Evolutionary conservation across 345 rosid genomes (phyloP).

Genomic region (Salix dunnii): DNA sequence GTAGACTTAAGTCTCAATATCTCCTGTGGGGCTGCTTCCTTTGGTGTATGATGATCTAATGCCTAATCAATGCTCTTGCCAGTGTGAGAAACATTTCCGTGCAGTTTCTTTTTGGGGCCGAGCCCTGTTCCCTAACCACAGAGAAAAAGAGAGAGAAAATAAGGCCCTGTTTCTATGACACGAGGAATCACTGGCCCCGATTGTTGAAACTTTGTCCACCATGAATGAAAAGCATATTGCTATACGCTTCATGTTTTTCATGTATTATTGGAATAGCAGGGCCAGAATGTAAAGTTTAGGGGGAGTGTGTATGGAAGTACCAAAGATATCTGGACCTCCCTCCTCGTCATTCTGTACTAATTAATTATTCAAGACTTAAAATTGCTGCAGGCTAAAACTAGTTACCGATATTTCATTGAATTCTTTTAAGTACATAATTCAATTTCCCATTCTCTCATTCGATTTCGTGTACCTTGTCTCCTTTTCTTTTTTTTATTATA

Average conservation of each 20-base stretch:
- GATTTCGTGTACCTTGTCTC: not conserved
- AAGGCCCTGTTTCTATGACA: not conserved
- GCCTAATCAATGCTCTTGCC: no score
- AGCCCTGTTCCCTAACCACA: not conserved
- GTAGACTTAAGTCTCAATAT: not conserved
- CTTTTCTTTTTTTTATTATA: no score
- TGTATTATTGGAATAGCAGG: not conserved
- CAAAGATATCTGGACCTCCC: not conserved
- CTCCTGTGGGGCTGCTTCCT: not conserved
- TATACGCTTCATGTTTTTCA: not conserved
- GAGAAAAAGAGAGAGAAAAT: not conserved
- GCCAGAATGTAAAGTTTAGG: not conserved
- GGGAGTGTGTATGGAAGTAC: not conserved
- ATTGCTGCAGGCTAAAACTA: not conserved
- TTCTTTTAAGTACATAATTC: not conserved
- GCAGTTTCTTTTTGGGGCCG: not conserved
- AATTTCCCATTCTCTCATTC: no score
- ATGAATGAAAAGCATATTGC: not conserved
- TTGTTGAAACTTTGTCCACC: not conserved
- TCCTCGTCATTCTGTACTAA: not conserved
- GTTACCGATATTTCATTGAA: not conserved
- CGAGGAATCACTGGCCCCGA: not conserved
- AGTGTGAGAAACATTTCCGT: not conserved
- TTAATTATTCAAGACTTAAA: not conserved
- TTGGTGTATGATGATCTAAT: not conserved